Conservation (phyloP, 1,284 basidiomycete species). For the Chondrostereum purpureum region DNA sequence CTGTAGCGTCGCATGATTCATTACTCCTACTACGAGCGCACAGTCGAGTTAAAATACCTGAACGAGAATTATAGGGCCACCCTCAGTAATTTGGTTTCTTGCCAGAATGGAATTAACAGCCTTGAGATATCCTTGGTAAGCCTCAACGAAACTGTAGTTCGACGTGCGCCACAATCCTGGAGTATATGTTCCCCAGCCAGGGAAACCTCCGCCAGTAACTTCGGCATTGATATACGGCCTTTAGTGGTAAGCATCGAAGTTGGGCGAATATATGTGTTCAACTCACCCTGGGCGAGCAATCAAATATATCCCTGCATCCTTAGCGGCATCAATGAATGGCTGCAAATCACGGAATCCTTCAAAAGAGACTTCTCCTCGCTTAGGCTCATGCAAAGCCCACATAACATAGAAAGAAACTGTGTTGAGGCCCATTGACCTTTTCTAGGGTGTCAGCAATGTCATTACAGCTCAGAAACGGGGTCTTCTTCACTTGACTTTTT, state of each 20-base stretch:
- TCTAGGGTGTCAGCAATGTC: background rate
- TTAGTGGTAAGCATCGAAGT: background rate
- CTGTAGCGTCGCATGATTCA: constrained; percentile 18
- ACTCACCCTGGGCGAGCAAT: constrained; percentile 37
- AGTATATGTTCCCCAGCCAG: constrained; percentile 43
- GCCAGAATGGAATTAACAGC: constrained; percentile 34
- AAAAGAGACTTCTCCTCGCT: constrained; percentile 37
- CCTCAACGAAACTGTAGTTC: constrained; percentile 36
- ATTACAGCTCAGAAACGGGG: background rate
- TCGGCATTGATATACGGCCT: constrained; percentile 52
- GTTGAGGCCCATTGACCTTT: constrained; percentile 34
- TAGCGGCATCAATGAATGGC: constrained; percentile 41
- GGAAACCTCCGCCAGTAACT: constrained; percentile 44
- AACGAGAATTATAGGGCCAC: constrained; percentile 47
- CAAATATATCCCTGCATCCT: constrained; percentile 38
- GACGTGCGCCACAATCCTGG: constrained; percentile 39
- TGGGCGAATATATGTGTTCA: background rate
- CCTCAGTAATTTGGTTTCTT: constrained; percentile 43
- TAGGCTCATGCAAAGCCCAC: constrained; percentile 38
- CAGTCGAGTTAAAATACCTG: constrained; percentile 27
- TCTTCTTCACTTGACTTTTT: constrained; percentile 31
- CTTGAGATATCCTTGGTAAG: constrained; percentile 34
- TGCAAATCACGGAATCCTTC: constrained; percentile 41
- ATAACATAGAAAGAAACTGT: constrained; percentile 41
- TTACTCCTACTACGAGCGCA: too few species aligned